Evolutionary conservation across 2,329 filamentous ascomycete species (phyloP), one percentile per base, ranked within the genome.

Genomic region (Diaporthe sp.): DNA sequence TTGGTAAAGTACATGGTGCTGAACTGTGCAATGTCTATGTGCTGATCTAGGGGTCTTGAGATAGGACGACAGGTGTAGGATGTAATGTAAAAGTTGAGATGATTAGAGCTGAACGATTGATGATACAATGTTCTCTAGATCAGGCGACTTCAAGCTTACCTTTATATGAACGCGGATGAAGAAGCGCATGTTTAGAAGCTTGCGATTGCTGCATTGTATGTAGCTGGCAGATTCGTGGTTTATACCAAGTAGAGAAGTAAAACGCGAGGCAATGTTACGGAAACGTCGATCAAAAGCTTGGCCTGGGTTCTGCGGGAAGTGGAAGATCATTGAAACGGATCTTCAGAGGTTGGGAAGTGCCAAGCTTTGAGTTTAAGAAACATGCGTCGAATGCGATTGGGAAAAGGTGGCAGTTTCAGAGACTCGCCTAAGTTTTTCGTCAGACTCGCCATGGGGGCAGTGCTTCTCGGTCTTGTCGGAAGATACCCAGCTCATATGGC

Each of bases 271-370:
- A 50, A 33, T 66, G 60, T 45, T 45, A 35, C 42, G 42, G 60
- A 66, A 66, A 66, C 60, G 60, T 66, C 60, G 60, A 66, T 66
- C 60, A 66, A 66, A 66, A 66, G 60, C 60, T 66, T 66, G 60
- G 60, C 60, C 28, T 35, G 28, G 28, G 3, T 45, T 30, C 60
- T n/a, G 28, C 60, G 60, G 60, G 60, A 66, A 66, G 8, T 6
- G 15, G 42, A n/a, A 45, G 58, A 64, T 66, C 40, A 66, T 66
- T 47, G 42, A 66, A 66, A 66, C 60, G 30, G 60, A 66, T 66
- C 28, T 47, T 25, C 60, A 47, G 7, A 66, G 40, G 60, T 35
- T 61, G 22, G 28, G 28, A 42, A 50, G 28, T 22, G 42, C 60
- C 60, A 66, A 35, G 60, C 42, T 17, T 7, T 33, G 60, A 5